phyloP scores from a whole-genome alignment of 768 basidiomycete species.

The Cystobasidium ongulense region DNA sequence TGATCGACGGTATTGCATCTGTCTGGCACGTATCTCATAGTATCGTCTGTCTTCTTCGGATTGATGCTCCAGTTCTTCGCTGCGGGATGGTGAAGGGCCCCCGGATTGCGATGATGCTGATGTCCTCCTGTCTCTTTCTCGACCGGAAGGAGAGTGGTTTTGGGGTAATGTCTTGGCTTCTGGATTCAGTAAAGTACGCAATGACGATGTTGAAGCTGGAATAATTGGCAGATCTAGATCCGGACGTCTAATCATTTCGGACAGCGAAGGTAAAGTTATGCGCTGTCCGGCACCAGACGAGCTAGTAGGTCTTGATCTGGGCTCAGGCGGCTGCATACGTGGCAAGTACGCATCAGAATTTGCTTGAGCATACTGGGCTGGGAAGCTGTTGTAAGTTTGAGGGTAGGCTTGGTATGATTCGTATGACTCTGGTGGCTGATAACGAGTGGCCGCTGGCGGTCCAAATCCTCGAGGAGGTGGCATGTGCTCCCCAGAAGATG shows the following conservation, averaged over 20 bases:
- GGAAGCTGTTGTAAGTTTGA: not conserved
- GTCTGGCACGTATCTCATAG: not conserved
- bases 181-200: not conserved
- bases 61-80: not conserved
- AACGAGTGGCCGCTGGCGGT: not conserved
- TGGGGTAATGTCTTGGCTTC: not conserved
- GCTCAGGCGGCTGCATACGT: not conserved
- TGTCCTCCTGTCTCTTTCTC: not conserved
- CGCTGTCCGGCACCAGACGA: not conserved
- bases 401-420: not conserved
- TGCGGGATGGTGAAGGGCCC: not conserved
- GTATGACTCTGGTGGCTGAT: not conserved
- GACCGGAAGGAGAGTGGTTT: not conserved
- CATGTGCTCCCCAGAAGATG: not conserved
- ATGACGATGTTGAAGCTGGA: not conserved
- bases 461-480: not conserved
- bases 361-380: not conserved
- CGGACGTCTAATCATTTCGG: not conserved
- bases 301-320: not conserved
- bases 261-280: not conserved
- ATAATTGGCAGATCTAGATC: not conserved
- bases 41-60: conserved; percentile 17
- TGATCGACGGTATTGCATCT: not conserved
- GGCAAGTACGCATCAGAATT: not conserved
- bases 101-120: not conserved